A percentile compares a stretch with the other conserved stretches of the same genome.
Evolutionary conservation across 2,329 filamentous ascomycete species (phyloP).

Genomic region (Trichoderma koningiopsis): DNA sequence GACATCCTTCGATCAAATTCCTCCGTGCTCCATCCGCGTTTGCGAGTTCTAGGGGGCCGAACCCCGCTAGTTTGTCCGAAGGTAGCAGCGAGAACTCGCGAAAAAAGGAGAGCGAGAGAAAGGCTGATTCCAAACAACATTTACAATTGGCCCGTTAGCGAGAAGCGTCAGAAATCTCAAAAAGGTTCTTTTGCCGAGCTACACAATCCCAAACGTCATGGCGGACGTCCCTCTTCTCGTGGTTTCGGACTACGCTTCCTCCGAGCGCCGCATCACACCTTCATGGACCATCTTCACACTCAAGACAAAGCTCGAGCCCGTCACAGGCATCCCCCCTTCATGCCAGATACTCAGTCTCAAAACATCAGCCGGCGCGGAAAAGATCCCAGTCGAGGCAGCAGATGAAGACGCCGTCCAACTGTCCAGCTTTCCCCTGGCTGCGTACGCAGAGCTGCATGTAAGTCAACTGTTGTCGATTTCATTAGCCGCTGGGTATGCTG

Average conservation of each 20-base stretch:
- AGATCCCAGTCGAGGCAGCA: constrained; percentile 65
- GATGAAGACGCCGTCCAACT: constrained; percentile 73
- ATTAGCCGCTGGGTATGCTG: constrained; percentile 23
- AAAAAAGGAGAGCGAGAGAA: background rate
- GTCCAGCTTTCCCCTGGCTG: constrained; percentile 65
- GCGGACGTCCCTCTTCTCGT: constrained; percentile 76
- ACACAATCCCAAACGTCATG: constrained; percentile 44
- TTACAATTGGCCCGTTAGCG: background rate
- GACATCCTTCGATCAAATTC: background rate
- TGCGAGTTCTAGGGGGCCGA: constrained; percentile 6
- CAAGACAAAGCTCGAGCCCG: constrained; percentile 84
- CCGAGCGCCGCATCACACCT: constrained; percentile 88
- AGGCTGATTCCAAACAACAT: constrained; percentile 6
- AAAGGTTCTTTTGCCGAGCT: constrained; percentile 2
- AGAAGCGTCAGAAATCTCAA: constrained; percentile 1
- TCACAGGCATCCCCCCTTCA: constrained; percentile 85
- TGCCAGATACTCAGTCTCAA: constrained; percentile 76
- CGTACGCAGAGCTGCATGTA: constrained; percentile 80
- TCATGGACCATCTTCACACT: constrained; percentile 86
- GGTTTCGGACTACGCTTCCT: constrained; percentile 73
- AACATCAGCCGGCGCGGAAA: constrained; percentile 54
- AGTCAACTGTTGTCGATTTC: constrained; percentile 45
- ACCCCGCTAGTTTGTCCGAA: constrained; percentile 27
- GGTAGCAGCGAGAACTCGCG: constrained; percentile 13
- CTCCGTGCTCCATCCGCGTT: constrained; percentile 7